phyloP scores from a whole-genome alignment of 2,329 filamentous ascomycete species.

The Cladophialophora exuberans region DNA sequence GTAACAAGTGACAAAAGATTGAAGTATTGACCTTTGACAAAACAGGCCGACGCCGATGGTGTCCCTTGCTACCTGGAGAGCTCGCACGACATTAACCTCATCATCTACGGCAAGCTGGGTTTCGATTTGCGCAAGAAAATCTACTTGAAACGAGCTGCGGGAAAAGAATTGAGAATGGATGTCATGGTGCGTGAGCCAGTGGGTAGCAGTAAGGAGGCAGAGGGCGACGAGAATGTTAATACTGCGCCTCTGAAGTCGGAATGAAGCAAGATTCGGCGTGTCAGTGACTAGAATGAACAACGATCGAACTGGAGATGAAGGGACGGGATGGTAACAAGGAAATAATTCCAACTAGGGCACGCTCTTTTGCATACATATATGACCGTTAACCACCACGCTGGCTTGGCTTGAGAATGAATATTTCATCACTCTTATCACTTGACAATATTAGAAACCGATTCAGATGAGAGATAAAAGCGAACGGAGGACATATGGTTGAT shows the following conservation, averaged over 20 bases:
- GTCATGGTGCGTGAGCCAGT: slow-evolving; percentile 80
- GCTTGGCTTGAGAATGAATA: no score
- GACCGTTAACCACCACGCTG: no score
- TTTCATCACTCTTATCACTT: no score
- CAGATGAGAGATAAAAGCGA: no score
- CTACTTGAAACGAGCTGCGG: slow-evolving; percentile 60
- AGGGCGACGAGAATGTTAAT: slow-evolving; percentile 2
- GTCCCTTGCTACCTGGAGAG: slow-evolving; percentile 78
- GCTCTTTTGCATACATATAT: no score
- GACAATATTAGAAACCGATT: no score
- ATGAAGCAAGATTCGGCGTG: neutral
- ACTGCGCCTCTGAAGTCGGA: neutral
- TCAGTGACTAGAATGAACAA: no score
- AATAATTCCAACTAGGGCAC: no score
- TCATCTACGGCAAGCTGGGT: slow-evolving; percentile 75
- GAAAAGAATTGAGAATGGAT: slow-evolving; percentile 61
- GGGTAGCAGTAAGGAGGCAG: neutral
- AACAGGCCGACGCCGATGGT: slow-evolving; percentile 68
- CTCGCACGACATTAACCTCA: slow-evolving; percentile 68
- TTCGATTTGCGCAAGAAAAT: slow-evolving; percentile 69
- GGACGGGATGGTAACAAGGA: no score
- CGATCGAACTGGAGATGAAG: no score
- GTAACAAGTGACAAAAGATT: neutral
- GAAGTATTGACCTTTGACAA: slow-evolving; percentile 12
- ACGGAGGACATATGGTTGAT: no score